Evolutionary conservation across 1,284 basidiomycete genomes (phyloP).

Genomic region (Rhodotorula sp.): DNA sequence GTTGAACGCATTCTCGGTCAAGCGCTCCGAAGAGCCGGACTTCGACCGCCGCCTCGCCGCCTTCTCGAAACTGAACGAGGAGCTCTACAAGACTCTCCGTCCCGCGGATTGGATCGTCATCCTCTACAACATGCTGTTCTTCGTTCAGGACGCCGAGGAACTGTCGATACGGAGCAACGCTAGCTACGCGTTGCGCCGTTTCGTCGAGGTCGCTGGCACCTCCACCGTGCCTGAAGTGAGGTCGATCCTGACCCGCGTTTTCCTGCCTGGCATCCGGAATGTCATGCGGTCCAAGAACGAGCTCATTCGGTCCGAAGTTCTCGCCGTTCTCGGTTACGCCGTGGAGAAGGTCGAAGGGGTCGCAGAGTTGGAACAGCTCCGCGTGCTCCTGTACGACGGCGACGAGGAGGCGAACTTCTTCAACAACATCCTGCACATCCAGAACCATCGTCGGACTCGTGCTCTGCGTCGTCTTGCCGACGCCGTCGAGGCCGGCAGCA

Average conservation of each 20-base stretch:
- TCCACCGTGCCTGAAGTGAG: slow-evolving; percentile 41
- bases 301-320: slow-evolving; percentile 80
- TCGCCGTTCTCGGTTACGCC: slow-evolving; percentile 75
- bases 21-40: slow-evolving; percentile 85
- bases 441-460: slow-evolving; percentile 83
- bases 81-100: slow-evolving; percentile 56
- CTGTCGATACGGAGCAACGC: slow-evolving; percentile 83
- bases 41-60: slow-evolving; percentile 82
- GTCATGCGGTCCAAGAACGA: slow-evolving; percentile 77
- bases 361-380: slow-evolving; percentile 46
- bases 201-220: slow-evolving; percentile 62
- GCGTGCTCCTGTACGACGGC: slow-evolving; percentile 78
- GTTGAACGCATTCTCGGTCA: slow-evolving; percentile 81
- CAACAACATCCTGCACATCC: slow-evolving; percentile 92
- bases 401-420: slow-evolving; percentile 97
- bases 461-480: slow-evolving; percentile 84
- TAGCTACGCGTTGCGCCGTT: slow-evolving; percentile 70
- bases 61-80: slow-evolving; percentile 72
- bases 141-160: slow-evolving; percentile 78
- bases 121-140: slow-evolving; percentile 78
- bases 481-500: slow-evolving; percentile 65
- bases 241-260: slow-evolving; percentile 61
- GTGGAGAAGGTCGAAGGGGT: slow-evolving; percentile 53
- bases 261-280: slow-evolving; percentile 80
- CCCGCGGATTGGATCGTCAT: slow-evolving; percentile 75